Evolutionary conservation across 192 early-diverging fungal species (phyloP), one percentile per base, ranked within the genome.

Genomic region (Phlyctochytrium arcticum): DNA sequence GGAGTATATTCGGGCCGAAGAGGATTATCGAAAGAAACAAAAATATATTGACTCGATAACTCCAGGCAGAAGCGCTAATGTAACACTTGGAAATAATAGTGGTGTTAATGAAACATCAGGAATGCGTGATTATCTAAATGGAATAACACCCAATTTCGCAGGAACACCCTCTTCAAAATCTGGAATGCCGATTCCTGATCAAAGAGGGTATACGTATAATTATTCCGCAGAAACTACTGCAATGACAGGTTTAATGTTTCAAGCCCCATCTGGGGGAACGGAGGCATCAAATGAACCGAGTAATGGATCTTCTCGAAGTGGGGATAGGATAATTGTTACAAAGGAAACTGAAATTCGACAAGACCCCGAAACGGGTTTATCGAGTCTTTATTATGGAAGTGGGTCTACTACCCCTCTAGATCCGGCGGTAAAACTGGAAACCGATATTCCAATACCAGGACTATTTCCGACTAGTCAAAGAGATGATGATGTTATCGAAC

Each of bases 1-100:
- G 3, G 62, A 65, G 29, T 65, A 37, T 55, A 9, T 65, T 21
- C 12, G 35, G 29, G 62, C 62, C 5, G 62, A 65, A 26, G 49
- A 55, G 19, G 62, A 54, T 27, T 65, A 55, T 42, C 1, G 60
- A 15, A 12, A 21, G 19, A 57, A 57, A 35, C 23, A 57, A 3
- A 19, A 31, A 2, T 57, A 60, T 47, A 10, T 60, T 2, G 58
- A 60, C 4, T 1, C 1, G 0, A 30, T 60, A 1, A 60, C 58
- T 23, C 50, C 50, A 27, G 1, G 1, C 0, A 1, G 50, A 2
- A 17, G 26, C 10, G 26, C 10, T 1, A 51, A 51, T 51, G 26
- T n/a, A n/a, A n/a, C 50, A 27, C 24, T 27, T 10, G 26, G n/a
- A 12, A 51, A 12, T n/a, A n/a, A n/a, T n/a, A n/a, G n/a, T 23